Evolutionary conservation across 345 rosid genomes (phyloP), one percentile per base, ranked within the genome.

Genomic region (Eucalyptus erythrocorys): DNA sequence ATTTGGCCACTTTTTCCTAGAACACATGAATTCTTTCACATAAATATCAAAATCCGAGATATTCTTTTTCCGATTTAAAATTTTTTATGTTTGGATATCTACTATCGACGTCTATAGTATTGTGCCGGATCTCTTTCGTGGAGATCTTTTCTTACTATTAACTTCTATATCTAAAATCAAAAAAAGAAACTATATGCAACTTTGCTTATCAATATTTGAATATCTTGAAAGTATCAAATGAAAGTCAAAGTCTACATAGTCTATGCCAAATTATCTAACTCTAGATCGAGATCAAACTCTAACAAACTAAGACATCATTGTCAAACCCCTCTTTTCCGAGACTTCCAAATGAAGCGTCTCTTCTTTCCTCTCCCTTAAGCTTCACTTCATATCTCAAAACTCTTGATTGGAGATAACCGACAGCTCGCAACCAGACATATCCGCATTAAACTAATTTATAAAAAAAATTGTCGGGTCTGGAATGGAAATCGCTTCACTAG

Each of bases 391-490:
- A 68, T 34, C 80, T 34, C 80, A 17, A 17, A 47, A 34, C 80
- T 68, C 80, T 27, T 17, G 37, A 68, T 68, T 34, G 42, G 24
- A 16, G 80, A 68, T 17, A 68, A 32, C 1, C 42, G 42, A 68
- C 12, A 7, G 80, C 37, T 17, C 80, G 21, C 43, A 68, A 34
- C 80, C 43, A 16, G 24, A 4, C 80, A 34, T 17, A 68, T 68
- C 80, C 42, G 24, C 42, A 68, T 34, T 17, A 15, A 64, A n/a
- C 37, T 30, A n/a, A n/a, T n/a, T n/a, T 64, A 30, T 5, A 10
- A 37, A 4, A 66, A 16, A 16, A 16, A 32, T 8, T 0, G 42
- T 68, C 2, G 42, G 1, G 42, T 8, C 12, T 34, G 21, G 43
- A 71, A 19, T 71, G 81, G 43, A 71, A 71, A 71, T 71, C 11